Conservation (phyloP, 345 rosid species). For the Abelmoschus esculentus region DNA sequence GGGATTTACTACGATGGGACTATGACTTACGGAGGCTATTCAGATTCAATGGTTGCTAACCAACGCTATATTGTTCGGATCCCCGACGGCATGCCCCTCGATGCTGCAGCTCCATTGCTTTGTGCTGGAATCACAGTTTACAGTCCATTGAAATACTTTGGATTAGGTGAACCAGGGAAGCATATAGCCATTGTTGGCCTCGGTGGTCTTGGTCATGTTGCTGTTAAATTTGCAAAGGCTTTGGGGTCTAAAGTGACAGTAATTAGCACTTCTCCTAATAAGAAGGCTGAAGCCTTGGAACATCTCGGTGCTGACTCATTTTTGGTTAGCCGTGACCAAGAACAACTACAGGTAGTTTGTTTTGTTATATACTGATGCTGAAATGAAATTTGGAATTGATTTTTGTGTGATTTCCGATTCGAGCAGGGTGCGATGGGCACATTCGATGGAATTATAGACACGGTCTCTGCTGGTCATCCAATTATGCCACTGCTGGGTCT, state of each 20-base stretch:
- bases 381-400: neutral
- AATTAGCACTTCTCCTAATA: constrained; percentile 40
- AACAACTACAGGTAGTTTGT: constrained; percentile 27
- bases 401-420: neutral
- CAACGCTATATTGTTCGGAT: constrained; percentile 44
- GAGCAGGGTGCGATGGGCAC: constrained; percentile 33
- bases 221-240: constrained; percentile 47
- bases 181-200: constrained; percentile 43
- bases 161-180: constrained; percentile 25
- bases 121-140: constrained; percentile 72
- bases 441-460: constrained; percentile 59
- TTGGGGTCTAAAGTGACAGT: constrained; percentile 38
- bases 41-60: constrained; percentile 43
- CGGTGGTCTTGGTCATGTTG: constrained; percentile 51
- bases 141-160: constrained; percentile 51
- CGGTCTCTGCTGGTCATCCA: constrained; percentile 41
- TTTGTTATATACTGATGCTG: neutral
- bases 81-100: constrained; percentile 47
- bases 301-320: constrained; percentile 39
- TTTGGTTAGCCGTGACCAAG: constrained; percentile 29
- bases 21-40: constrained; percentile 47
- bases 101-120: constrained; percentile 50
- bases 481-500: constrained; percentile 38
- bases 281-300: constrained; percentile 35
- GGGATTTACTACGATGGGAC: constrained; percentile 38